These are phyloP conservation scores for Amauroascus verrucosus DNA, from an alignment of 2,329 filamentous ascomycete species.

Conservation along the genomic window DNA sequence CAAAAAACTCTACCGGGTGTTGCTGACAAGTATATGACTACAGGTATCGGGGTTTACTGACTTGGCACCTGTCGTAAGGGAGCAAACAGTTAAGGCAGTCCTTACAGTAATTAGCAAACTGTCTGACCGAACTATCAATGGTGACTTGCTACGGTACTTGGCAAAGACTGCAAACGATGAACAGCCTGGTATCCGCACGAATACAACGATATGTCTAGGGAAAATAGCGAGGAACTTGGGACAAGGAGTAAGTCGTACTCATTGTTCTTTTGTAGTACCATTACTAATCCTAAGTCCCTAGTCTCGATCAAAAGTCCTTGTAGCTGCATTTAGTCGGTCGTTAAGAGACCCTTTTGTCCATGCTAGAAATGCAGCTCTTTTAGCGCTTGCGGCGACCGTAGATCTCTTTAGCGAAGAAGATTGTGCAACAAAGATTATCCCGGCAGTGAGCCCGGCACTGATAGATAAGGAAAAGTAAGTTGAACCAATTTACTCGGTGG, in stretches of 20 bases:
- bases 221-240: slow-evolving; percentile 90
- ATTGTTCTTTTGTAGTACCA: not conserved
- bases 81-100: slow-evolving; percentile 92
- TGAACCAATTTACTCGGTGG: not conserved
- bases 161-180: slow-evolving; percentile 97
- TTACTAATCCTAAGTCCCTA: slow-evolving; percentile 33
- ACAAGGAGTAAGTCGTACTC: slow-evolving; percentile 36
- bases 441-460: slow-evolving; percentile 69
- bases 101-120: slow-evolving; percentile 78
- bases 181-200: slow-evolving; percentile 91
- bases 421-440: slow-evolving; percentile 71
- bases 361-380: slow-evolving; percentile 75
- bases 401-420: slow-evolving; percentile 88
- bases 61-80: slow-evolving; percentile 76
- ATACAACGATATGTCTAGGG: slow-evolving; percentile 93
- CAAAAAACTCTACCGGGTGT: not conserved
- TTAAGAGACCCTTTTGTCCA: slow-evolving; percentile 91
- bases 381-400: slow-evolving; percentile 73
- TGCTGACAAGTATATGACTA: slow-evolving; percentile 1
- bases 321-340: slow-evolving; percentile 82
- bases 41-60: slow-evolving; percentile 92
- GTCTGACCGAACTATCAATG: slow-evolving; percentile 85
- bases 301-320: slow-evolving; percentile 77
- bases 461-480: slow-evolving; percentile 82
- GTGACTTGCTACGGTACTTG: slow-evolving; percentile 78